Conservation (phyloP, 2,329 filamentous ascomycete species). For the Neoarthrinium moseri region DNA sequence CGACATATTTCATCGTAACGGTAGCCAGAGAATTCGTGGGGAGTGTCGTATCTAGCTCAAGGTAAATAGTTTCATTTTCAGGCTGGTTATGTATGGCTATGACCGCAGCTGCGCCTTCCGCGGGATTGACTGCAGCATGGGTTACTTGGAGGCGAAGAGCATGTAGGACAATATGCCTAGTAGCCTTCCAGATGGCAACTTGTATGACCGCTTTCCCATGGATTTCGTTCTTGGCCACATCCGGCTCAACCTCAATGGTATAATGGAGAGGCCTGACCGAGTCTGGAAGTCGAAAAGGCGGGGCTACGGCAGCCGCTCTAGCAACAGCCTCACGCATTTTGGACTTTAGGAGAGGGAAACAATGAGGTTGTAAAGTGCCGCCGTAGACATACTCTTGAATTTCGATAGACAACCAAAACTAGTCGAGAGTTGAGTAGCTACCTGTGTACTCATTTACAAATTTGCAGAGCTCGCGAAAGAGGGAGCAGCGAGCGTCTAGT, state of each 20-base stretch:
- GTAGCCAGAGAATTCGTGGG: background rate
- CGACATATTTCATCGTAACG: background rate
- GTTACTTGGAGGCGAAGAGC: background rate
- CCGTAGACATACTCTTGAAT: no score
- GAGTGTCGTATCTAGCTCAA: background rate
- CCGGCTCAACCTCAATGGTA: slow-evolving; percentile 6
- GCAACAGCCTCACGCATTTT: slow-evolving; percentile 4
- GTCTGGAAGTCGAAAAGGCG: slow-evolving; percentile 6
- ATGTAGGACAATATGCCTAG: slow-evolving; percentile 4
- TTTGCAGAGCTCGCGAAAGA: no score
- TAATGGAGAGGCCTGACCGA: slow-evolving; percentile 3
- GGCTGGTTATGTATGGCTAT: background rate
- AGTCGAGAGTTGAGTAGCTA: no score
- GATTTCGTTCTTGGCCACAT: background rate
- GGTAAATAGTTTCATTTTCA: background rate
- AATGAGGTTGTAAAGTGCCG: no score
- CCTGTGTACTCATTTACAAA: no score
- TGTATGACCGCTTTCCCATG: background rate
- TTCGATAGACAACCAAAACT: no score
- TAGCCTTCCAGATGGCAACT: background rate
- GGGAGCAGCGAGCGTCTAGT: no score
- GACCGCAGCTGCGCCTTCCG: background rate
- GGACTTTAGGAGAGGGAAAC: no score
- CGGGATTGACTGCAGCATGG: background rate
- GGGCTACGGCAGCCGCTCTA: background rate